Evolutionary conservation across 139 green algal species (phyloP).

Genomic region (Asterochloris sp.): DNA sequence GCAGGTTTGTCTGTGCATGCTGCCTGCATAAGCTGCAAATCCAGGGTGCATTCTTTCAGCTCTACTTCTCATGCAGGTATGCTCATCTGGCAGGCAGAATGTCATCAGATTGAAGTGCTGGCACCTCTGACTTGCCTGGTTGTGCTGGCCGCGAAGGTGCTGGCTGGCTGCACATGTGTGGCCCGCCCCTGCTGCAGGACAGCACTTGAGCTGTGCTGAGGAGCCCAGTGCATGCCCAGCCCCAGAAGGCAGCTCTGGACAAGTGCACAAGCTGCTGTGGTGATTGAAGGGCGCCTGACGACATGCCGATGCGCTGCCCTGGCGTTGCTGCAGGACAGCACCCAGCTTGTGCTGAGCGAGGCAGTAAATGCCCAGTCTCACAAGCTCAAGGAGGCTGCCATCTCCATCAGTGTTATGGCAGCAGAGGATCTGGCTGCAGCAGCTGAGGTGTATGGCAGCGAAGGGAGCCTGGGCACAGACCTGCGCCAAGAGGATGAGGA

Average conservation of each 20-base stretch:
- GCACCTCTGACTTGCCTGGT: not conserved
- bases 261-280: not conserved
- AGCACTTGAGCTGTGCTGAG: no score
- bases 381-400: not conserved
- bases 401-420: not conserved
- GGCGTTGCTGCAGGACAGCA: conserved; percentile 15
- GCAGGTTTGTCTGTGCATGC: not conserved
- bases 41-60: not conserved
- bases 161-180: no score
- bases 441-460: conserved; percentile 1
- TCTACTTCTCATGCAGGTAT: not conserved
- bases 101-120: not conserved
- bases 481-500: conserved; percentile 20
- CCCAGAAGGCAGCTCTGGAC: not conserved
- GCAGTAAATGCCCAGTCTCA: not conserved
- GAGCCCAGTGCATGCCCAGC: no score
- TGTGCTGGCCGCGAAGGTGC: no score
- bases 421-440: conserved; percentile 15
- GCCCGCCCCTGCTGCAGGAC: no score
- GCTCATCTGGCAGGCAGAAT: not conserved
- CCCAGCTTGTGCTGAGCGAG: conserved; percentile 17
- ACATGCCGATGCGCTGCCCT: not conserved
- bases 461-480: not conserved
- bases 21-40: not conserved
- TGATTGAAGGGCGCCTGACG: not conserved